phyloP scores from a whole-genome alignment of 495 filamentous ascomycete genomes.

The Penicillium arizonense region DNA sequence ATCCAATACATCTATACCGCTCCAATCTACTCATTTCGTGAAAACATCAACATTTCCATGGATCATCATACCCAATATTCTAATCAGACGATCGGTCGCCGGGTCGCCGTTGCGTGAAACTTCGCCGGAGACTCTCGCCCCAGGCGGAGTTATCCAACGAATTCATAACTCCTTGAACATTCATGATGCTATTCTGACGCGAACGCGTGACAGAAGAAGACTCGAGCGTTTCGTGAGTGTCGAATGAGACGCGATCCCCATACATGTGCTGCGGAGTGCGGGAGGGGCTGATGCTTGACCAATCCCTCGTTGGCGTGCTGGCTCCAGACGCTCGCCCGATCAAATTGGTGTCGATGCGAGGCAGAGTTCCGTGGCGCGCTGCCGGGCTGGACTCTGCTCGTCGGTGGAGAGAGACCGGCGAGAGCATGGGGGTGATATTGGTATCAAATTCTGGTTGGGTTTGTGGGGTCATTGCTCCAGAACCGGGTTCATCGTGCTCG shows the following conservation, averaged over 20 bases:
- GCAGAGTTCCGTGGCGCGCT: conserved; percentile 19
- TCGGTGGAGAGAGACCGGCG: conserved; percentile 34
- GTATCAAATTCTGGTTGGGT: conserved; percentile 17
- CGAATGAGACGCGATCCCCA: conserved; percentile 31
- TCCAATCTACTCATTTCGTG: conserved; percentile 11
- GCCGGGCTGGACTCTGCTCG: conserved; percentile 29
- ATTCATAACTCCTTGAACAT: conserved; percentile 73
- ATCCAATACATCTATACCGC: conserved; percentile 14
- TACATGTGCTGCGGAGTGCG: conserved; percentile 36
- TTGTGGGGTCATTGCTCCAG: conserved; percentile 21
- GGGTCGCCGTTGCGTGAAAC: conserved; percentile 72
- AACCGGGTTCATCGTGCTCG: conserved; percentile 17
- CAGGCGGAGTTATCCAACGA: conserved; percentile 84
- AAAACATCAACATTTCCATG: conserved; percentile 11
- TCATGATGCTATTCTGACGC: conserved; percentile 64
- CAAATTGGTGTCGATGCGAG: conserved; percentile 43
- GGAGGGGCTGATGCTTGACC: conserved; percentile 45
- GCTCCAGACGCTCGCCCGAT: conserved; percentile 25
- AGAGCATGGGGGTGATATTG: conserved; percentile 30
- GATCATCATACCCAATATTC: not conserved
- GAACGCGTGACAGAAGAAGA: conserved; percentile 20
- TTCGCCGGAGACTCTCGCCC: conserved; percentile 88
- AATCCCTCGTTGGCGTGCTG: conserved; percentile 40
- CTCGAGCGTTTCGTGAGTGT: conserved; percentile 18
- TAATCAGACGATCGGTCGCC: conserved; percentile 27